A percentile compares a stretch with the other conserved stretches of the same genome.
These are phyloP conservation scores for Houttuynia cordata DNA, from an alignment of 164 flowering plant genomes.

Conservation along the genomic window DNA sequence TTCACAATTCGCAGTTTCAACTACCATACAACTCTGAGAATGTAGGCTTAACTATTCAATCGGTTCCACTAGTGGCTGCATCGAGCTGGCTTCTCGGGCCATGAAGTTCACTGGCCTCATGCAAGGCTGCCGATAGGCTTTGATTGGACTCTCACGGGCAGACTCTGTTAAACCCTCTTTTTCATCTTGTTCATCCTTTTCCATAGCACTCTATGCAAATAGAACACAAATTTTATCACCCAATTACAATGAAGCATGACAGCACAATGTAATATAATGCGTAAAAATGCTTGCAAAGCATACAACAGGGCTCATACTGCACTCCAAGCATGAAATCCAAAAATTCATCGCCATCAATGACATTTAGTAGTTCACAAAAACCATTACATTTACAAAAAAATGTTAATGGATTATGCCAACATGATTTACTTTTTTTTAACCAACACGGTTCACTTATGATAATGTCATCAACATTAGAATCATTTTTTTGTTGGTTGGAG, in stretches of 20 bases:
- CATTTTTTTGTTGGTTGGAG: too few relatives aligned
- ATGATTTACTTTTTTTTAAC: too few relatives aligned
- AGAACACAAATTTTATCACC: not conserved
- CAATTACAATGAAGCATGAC: not conserved
- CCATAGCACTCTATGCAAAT: slow-evolving; percentile 46
- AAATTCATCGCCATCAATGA: too few relatives aligned
- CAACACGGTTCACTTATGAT: too few relatives aligned
- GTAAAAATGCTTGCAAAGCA: not conserved
- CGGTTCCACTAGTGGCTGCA: slow-evolving; percentile 21
- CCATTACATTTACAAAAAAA: too few relatives aligned
- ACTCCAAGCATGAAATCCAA: not conserved
- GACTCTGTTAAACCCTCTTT: slow-evolving; percentile 24
- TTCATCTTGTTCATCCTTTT: slow-evolving; percentile 53
- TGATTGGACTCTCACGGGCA: slow-evolving; percentile 22
- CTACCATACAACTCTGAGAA: too few relatives aligned
- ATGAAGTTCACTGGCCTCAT: slow-evolving; percentile 20
- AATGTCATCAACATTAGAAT: too few relatives aligned
- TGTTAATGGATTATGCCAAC: too few relatives aligned
- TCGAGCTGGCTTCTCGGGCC: slow-evolving; percentile 21
- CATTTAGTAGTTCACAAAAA: too few relatives aligned
- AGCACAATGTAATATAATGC: not conserved
- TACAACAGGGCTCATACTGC: not conserved
- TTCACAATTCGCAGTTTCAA: too few relatives aligned
- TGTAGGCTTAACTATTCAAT: too few relatives aligned
- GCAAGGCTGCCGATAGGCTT: slow-evolving; percentile 50